Evolutionary conservation across 2,329 filamentous ascomycete genomes (phyloP).

Genomic region (Fusarium sp.): DNA sequence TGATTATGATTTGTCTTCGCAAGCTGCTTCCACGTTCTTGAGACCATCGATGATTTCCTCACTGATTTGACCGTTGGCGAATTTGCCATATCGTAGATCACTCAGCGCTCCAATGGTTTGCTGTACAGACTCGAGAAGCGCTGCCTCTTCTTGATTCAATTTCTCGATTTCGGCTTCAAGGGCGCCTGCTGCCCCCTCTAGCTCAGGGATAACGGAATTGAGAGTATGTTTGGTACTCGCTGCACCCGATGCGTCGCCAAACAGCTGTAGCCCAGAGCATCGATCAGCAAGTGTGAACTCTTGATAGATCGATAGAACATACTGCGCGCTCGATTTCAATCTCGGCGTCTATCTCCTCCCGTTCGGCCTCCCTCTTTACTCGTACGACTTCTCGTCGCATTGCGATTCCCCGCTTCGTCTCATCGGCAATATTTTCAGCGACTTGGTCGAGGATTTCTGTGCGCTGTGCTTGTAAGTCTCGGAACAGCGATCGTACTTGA

Average conservation of each 20-base stretch:
- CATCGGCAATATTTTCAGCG: constrained; percentile 69
- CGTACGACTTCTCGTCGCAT: constrained; percentile 66
- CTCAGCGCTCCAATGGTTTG: constrained; percentile 77
- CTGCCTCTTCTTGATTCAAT: constrained; percentile 71
- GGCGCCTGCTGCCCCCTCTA: constrained; percentile 71
- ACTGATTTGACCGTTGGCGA: constrained; percentile 70
- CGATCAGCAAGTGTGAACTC: neutral
- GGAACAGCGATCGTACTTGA: constrained; percentile 76
- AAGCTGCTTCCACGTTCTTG: constrained; percentile 63
- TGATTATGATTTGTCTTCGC: constrained; percentile 58
- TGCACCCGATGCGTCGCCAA: constrained; percentile 59
- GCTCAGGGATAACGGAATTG: constrained; percentile 70
- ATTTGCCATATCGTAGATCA: constrained; percentile 81
- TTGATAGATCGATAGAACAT: constrained; percentile 37
- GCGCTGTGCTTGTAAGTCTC: constrained; percentile 80
- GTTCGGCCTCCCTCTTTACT: constrained; percentile 61
- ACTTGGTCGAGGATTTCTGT: constrained; percentile 74
- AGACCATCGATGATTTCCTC: constrained; percentile 75
- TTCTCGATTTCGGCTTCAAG: constrained; percentile 73
- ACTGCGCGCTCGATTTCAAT: constrained; percentile 69
- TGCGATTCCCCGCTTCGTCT: constrained; percentile 67
- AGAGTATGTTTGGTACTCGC: constrained; percentile 67
- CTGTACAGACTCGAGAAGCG: constrained; percentile 67
- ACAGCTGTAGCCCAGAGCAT: constrained; percentile 58
- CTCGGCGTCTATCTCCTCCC: constrained; percentile 68